Base-by-base conservation (phyloP, 768 basidiomycete genomes). In the Mycena olivaceomarginata region DNA sequence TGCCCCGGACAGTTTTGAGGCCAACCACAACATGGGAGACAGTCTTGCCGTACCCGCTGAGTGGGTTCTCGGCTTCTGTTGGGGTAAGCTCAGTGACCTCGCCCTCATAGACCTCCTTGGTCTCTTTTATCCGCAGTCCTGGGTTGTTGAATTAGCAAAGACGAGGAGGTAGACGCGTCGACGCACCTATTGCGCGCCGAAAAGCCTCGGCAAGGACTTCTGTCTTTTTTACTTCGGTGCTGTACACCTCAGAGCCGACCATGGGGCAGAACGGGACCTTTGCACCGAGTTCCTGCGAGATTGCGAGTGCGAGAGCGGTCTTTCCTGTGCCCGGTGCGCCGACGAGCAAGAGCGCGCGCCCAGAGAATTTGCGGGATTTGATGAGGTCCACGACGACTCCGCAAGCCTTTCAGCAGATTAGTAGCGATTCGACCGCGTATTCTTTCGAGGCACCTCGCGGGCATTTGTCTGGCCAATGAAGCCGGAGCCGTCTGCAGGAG, bases 181-280 rank as follows among this genome's bases (percentile, higher is more conserved):
- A 89, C 95, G 83, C 82, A 97, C 98, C 98, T 76, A 99, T 99
- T 15, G 98, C 98, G 80, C 98, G 89, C 74, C 98, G 91, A 86
- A 99, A 99, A 48, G 94, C 93, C 85, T 99, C 98, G 64, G 97
- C 97, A 22, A 99, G 88, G 6, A 99, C 98, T 83, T 99, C 98
- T 2, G 98, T 99, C 91, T 99, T 99, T 89, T 99, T 99, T 72
- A 99, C 97, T 85, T 99, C 98, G 4, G 96, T 93, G 53, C 94
- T 96, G 83, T 98, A 99, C 76, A 99, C 98, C 86, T 99, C 98
- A 22, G 94, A 95, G 0, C 98, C 98, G 57, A 99, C 98, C 97
- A 99, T 99, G 6, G 97, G 97, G 84, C 98, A 99, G 84, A 99
- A 99, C 0, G 98, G 98, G 1, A 99, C 98, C 82, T 98, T 98